Conservation (phyloP, 106 monocot species). For the Allium fistulosum region DNA sequence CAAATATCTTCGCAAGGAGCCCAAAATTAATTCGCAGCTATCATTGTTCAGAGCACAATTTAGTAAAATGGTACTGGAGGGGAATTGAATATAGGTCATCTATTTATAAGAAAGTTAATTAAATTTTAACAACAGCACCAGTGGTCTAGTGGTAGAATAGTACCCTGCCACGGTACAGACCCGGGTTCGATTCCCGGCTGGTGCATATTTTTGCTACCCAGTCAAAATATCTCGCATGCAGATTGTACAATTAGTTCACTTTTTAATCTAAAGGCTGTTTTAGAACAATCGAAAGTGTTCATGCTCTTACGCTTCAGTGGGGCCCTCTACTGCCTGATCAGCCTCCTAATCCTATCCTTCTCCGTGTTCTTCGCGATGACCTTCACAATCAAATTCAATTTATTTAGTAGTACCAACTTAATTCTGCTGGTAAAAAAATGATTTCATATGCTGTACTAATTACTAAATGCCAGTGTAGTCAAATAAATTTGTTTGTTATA, state of each 20-base stretch:
- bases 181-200: neutral
- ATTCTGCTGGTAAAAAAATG: too few species aligned
- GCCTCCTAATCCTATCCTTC: constrained; percentile 64
- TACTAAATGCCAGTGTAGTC: too few species aligned
- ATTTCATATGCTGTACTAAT: too few species aligned
- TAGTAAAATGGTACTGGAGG: too few species aligned
- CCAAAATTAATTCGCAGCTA: too few species aligned
- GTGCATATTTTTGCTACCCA: neutral
- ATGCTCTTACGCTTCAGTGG: constrained; percentile 41
- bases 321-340: constrained; percentile 69
- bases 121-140: neutral
- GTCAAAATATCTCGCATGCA: neutral
- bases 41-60: too few species aligned
- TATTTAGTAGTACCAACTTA: too few species aligned
- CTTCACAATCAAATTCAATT: constrained; percentile 15
- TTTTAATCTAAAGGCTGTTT: neutral
- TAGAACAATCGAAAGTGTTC: neutral
- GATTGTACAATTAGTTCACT: neutral
- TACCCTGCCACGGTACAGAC: neutral
- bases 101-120: too few species aligned
- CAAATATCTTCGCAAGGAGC: too few species aligned
- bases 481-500: too few species aligned
- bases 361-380: constrained; percentile 88
- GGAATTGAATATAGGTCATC: too few species aligned
- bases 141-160: neutral